Evolutionary conservation across 129 eudicot species (phyloP).

Genomic region (Gnaphalium uliginosum): DNA sequence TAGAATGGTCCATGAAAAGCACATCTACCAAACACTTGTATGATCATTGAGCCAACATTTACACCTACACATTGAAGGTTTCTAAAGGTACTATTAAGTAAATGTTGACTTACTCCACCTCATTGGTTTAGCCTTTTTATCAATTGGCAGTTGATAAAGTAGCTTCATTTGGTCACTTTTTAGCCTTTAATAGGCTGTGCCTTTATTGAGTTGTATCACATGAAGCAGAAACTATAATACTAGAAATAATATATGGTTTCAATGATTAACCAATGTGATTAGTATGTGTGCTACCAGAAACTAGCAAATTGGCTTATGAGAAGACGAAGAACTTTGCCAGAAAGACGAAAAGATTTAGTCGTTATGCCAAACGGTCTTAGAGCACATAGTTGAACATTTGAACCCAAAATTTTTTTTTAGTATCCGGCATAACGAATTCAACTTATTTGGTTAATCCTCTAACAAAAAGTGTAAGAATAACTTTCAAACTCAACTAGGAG

Average conservation of each 20-base stretch:
- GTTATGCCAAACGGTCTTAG: background rate
- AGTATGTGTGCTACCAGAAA: background rate
- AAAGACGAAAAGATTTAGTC: background rate
- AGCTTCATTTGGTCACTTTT: conserved; percentile 11
- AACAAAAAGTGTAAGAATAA: too few species aligned
- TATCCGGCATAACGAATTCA: too few species aligned
- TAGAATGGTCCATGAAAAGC: conserved; percentile 45
- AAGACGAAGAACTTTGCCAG: background rate
- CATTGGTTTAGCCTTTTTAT: background rate
- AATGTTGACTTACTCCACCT: conserved; percentile 33
- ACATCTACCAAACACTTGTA: conserved; percentile 40
- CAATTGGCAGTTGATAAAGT: conserved; percentile 13
- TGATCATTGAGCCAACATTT: conserved; percentile 39
- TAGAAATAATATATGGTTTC: background rate
- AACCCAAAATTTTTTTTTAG: background rate
- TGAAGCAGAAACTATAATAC: background rate
- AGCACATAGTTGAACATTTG: background rate
- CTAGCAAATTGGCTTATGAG: background rate
- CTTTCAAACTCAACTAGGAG: too few species aligned
- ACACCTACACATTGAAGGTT: conserved; percentile 31
- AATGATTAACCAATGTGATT: background rate
- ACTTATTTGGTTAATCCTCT: too few species aligned
- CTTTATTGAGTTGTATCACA: conserved; percentile 10
- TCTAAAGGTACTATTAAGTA: conserved; percentile 27
- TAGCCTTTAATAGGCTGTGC: background rate